Evolutionary conservation across 1,284 basidiomycete species (phyloP).

Genomic region (Malassezia arunalokei): DNA sequence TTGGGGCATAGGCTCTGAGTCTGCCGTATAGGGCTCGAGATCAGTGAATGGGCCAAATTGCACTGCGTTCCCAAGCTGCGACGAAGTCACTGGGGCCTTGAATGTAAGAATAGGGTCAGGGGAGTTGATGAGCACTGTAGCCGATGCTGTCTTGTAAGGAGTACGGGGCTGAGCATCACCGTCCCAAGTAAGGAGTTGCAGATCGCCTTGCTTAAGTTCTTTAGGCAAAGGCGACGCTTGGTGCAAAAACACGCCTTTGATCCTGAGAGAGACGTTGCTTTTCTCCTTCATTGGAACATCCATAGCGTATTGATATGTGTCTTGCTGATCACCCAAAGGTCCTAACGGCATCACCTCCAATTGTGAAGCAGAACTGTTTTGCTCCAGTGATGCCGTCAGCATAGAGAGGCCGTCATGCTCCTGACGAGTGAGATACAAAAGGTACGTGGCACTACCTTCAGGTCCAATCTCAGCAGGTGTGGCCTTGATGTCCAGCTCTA

Average conservation of each 20-base stretch:
- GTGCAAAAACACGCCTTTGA: conserved; percentile 65
- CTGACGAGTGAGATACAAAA: conserved; percentile 17
- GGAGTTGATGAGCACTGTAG: conserved; percentile 61
- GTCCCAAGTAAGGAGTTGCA: conserved; percentile 65
- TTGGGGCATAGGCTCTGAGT: conserved; percentile 17
- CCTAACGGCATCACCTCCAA: not conserved
- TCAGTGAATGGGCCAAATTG: conserved; percentile 77
- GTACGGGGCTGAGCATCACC: conserved; percentile 66
- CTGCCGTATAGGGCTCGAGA: conserved; percentile 55
- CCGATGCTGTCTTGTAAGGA: conserved; percentile 66
- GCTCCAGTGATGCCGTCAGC: not conserved
- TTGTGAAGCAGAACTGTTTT: too few species aligned
- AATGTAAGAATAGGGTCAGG: conserved; percentile 20
- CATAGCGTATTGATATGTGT: conserved; percentile 4
- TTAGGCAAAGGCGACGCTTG: conserved; percentile 63
- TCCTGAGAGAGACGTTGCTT: conserved; percentile 53
- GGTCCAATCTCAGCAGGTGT: conserved; percentile 16
- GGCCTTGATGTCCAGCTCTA: conserved; percentile 15
- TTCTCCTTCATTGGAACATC: conserved; percentile 12
- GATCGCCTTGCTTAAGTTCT: conserved; percentile 62
- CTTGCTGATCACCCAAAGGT: not conserved
- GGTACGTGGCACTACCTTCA: conserved; percentile 19
- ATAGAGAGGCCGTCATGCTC: conserved; percentile 20
- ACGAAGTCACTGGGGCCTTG: conserved; percentile 51
- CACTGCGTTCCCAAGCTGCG: conserved; percentile 66